Evolutionary conservation across 495 filamentous ascomycete species (phyloP), one percentile per base, ranked within the genome.

Genomic region (Cercophora scortea): DNA sequence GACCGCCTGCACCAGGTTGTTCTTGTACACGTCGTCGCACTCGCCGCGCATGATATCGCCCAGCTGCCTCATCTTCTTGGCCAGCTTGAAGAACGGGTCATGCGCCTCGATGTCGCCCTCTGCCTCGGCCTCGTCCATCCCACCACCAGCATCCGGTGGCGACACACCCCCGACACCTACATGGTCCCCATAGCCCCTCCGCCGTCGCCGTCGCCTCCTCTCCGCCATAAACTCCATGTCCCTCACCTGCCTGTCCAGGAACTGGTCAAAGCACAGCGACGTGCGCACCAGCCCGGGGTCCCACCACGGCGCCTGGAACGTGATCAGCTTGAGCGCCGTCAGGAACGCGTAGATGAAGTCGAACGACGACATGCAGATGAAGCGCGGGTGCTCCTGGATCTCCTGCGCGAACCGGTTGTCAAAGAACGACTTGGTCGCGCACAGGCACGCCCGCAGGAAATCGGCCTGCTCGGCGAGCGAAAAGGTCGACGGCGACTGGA

Each of bases 291-390:
- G 34, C 13, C 32, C 45, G 44, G 55, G n/a, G 36, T 65, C 60
- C 58, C 60, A 63, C 33, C 63, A 60, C 8, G 60, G 60, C 0
- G 46, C 16, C 35, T 52, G 38, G n/a, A 63, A 33, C 10, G 55
- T 62, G 43, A 60, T 54, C n/a, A 65, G 48, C 51, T 58, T 57
- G n/a, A 63, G 50, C 44, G 56, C 49, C 4, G 55, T 65, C 19
- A 65, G 35, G 44, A 68, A 65, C n/a, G 54, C 49, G 45, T 56
- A 65, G 18, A 57, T 56, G 36, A 60, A 56, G 42, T 63, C 58
- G 32, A 62, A 60, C 39, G 59, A 59, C 15, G 52, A 50, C 48
- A 62, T 51, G 52, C 54, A 60, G 32, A 61, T 45, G 53, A 60
- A 65, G 47, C 62, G 54, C n/a, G 60, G 65, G 33, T 47, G 44